Conservation (phyloP, 768 basidiomycete species). For the Cubamyces sp. region DNA sequence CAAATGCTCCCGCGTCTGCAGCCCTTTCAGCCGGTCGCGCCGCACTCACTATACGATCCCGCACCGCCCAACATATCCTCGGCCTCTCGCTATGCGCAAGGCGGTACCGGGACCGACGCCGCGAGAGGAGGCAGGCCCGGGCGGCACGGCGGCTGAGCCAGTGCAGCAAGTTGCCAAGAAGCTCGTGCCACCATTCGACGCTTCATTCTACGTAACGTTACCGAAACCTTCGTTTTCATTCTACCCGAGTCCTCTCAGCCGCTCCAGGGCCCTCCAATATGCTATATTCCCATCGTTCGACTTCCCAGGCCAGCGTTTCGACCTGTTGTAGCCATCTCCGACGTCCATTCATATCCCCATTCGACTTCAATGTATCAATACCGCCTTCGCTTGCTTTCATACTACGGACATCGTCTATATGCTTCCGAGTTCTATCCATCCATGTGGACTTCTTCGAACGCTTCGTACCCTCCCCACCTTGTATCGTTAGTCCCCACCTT, state of each 20-base stretch:
- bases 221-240: conserved; percentile 1
- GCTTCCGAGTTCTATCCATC: neutral
- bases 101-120: neutral
- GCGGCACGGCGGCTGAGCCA: conserved; percentile 15
- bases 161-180: conserved; percentile 4
- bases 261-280: neutral
- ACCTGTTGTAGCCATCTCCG: conserved; percentile 2
- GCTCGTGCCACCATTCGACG: neutral
- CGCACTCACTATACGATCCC: conserved; percentile 23
- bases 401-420: neutral
- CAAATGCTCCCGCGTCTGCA: conserved; percentile 21
- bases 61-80: conserved; percentile 31
- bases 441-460: conserved; percentile 4
- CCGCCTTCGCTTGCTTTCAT: neutral
- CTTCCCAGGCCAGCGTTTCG: neutral
- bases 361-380: conserved; percentile 9
- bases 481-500: conserved; percentile 17
- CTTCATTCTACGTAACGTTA: neutral
- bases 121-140: conserved; percentile 4
- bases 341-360: neutral
- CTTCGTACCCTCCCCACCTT: conserved; percentile 1
- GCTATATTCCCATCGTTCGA: neutral
- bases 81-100: conserved; percentile 26
- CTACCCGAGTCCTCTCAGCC: neutral
- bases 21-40: conserved; percentile 23